Conservation (phyloP, 768 basidiomycete genomes). For the Gyrodon lividus region DNA sequence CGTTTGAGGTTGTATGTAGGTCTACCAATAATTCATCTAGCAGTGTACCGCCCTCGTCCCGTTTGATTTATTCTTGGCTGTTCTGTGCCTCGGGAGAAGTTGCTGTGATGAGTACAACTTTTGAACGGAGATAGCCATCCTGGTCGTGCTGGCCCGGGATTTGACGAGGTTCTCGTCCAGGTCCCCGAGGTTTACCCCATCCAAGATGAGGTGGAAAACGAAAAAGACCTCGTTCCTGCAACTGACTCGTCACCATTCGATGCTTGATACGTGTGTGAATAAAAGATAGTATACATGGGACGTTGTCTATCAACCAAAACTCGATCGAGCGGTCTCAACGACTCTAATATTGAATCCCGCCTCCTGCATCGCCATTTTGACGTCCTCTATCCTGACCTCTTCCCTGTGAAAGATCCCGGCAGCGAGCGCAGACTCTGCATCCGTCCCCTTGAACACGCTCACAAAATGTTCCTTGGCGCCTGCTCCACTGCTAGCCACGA, state of each 20-base stretch:
- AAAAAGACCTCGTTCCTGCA: not conserved
- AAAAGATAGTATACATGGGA: no score
- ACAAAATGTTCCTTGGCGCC: constrained; percentile 80
- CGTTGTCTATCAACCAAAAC: no score
- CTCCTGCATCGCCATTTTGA: constrained; percentile 59
- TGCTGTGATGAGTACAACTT: no score
- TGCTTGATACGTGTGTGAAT: no score
- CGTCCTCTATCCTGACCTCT: constrained; percentile 80
- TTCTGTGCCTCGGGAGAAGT: no score
- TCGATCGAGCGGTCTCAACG: constrained; percentile 8
- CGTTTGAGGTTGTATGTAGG: constrained; percentile 34
- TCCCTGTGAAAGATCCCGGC: constrained; percentile 96
- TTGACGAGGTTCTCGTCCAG: not conserved
- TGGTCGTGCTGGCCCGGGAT: no score
- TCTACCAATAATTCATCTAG: constrained; percentile 28
- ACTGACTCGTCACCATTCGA: no score
- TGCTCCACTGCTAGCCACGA: constrained; percentile 94
- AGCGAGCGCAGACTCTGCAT: constrained; percentile 88
- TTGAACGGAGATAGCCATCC: no score
- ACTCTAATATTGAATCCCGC: constrained; percentile 51
- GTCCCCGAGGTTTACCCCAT: not conserved
- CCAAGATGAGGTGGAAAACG: not conserved
- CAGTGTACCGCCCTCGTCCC: constrained; percentile 27
- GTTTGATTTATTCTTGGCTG: not conserved
- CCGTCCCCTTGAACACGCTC: constrained; percentile 78